Evolutionary conservation across 495 filamentous ascomycete species (phyloP), one percentile per base, ranked within the genome.

Genomic region (Trypethelium eluteriae): DNA sequence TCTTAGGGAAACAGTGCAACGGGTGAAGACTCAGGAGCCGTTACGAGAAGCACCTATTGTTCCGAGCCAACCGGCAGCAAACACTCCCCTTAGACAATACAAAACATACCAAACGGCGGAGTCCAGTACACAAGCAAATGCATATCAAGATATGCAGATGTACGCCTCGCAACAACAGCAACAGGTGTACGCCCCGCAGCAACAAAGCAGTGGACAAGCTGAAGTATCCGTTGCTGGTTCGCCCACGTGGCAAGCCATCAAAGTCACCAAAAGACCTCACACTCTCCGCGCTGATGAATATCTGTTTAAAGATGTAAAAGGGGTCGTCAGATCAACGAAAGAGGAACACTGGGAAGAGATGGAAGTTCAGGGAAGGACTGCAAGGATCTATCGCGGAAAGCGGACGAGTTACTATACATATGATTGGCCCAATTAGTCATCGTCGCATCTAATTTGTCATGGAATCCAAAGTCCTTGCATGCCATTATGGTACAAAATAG

Each of bases 101-200:
- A 46, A 46, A 46, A 46, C 41, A 46, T 46, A 46, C 41, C 41
- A 46, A 14, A 46, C 41, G 41, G 41, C 41, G 41, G 41, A 46
- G 41, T 46, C 41, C 41, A 46, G 41, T 46, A 46, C 41, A 46
- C 41, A 46, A 46, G 41, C 41, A 46, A 46, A 46, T 46, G 41
- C 41, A 46, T 14, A 14, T 46, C n/a, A n/a, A n/a, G n/a, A n/a
- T n/a, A n/a, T n/a, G n/a, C n/a, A n/a, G n/a, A n/a, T n/a, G n/a
- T n/a, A n/a, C n/a, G n/a, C n/a, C n/a, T n/a, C n/a, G n/a, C 41
- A 46, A 46, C 41, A 46, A 46, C 41, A 46, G 41, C 41, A 46
- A 46, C 41, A 46, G 41, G 41, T 46, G 41, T 46, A 46, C 41
- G 41, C 41, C 41, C 6, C 41, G 41, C 41, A 46, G 14, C 41